Base-by-base conservation (phyloP, 257 asterid genomes). In the Eucommia ulmoides region DNA sequence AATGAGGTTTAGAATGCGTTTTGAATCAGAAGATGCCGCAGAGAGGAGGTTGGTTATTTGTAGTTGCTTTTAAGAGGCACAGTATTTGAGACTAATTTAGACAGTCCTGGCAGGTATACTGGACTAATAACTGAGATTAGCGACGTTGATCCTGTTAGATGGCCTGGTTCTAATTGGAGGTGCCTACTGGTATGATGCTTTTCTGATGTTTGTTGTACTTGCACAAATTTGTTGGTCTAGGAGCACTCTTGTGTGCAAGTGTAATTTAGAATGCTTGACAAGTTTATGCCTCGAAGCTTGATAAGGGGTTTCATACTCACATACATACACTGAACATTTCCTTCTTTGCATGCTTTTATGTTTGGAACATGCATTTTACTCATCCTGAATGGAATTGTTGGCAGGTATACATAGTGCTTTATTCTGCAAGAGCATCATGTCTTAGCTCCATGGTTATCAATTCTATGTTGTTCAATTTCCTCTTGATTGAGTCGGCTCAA, bases 111-210 rank as follows among this genome's bases (percentile, higher is more conserved):
- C 82, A 73, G 93, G 87, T 75, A 66, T 71, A 77, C 89, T 42
- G 99, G 99, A 47, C 64, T 86, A 51, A 61, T 91, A 60, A 67
- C 84, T 16, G 93, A 97, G 49, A 66, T 72, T 15, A 71, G 81
- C 54, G 97, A 91, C 23, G 70, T 66, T 59, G 99, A 91, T 67
- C 93, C 94, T 33, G 75, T 66, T 50, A 72, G 93, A 60, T 91
- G 99, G 99, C 85, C 94, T 52, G 84, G 83, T 65, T 91, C 99
- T 12, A 91, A 77, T 65, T 91, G 99, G 99, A 83, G 80, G 68
- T 75, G 88, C 76, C 68, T 91, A 53, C 53, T 86, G 99, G 99
- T 91, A 74, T 38, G 76, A 1, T 19, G 54, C 41, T 26, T 22
- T 53, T 44, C 1, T 5, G 16, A 38, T 46, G 7, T 29, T 8